These are phyloP conservation scores for Ampelocalamus luodianensis DNA, from an alignment of 176 grass and related monocot genomes.

Conservation along the genomic window DNA sequence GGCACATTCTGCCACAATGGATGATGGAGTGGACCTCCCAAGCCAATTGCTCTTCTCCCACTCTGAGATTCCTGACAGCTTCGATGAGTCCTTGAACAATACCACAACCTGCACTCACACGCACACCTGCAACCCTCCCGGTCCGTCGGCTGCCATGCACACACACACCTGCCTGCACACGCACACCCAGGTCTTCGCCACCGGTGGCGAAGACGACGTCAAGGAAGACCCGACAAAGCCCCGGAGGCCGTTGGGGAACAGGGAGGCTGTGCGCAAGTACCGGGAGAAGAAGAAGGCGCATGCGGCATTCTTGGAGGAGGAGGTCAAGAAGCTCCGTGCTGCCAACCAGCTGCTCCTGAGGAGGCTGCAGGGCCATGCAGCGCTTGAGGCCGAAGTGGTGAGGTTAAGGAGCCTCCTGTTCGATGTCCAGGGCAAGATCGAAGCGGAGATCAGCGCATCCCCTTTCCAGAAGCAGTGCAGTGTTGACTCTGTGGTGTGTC, in stretches of 20 bases:
- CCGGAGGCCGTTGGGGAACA: conserved; percentile 62
- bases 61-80: conserved; percentile 60
- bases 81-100: conserved; percentile 67
- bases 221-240: conserved; percentile 40
- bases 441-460: conserved; percentile 58
- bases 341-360: conserved; percentile 70
- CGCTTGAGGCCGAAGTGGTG: conserved; percentile 69
- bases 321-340: conserved; percentile 70
- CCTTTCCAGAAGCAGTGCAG: conserved; percentile 62
- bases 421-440: conserved; percentile 79
- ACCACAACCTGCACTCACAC: conserved; percentile 75
- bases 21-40: conserved; percentile 60
- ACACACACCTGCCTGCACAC: conserved; percentile 81
- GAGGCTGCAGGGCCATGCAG: conserved; percentile 65
- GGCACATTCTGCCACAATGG: conserved; percentile 54
- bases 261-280: conserved; percentile 95
- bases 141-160: conserved; percentile 62
- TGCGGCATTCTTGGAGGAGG: conserved; percentile 80
- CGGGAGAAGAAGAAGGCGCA: conserved; percentile 98
- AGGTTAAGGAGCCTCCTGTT: conserved; percentile 77
- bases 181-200: conserved; percentile 74
- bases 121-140: conserved; percentile 79
- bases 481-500: conserved; percentile 40
- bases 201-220: conserved; percentile 41
- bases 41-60: conserved; percentile 62